Base-by-base conservation (phyloP, 1,139 yeast species). In the Yamadazyma pseudoaaseri region DNA sequence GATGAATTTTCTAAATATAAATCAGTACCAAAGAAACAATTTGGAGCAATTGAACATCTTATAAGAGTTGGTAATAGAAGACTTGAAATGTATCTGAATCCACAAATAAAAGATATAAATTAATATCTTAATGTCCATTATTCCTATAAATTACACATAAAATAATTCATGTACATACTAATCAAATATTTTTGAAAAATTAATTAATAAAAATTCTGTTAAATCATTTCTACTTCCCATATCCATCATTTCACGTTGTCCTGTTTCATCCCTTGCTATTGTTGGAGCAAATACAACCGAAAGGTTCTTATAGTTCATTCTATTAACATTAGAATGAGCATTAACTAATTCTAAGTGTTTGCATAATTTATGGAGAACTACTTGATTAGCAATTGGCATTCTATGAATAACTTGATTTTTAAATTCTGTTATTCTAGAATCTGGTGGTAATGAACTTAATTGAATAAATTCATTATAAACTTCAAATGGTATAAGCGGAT, bases 231-330 rank as follows among this genome's bases (percentile, higher is more conserved):
- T 75, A 39, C 79, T 74, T 16, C 83, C 85, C 87, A 89, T 89
- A 54, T 92, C 98, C 35, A 70, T 53, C 60, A 92, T 79, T 56
- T 94, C 98, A 41, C 84, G 76, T 44, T 85, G 89, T 4, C 96
- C 95, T 16, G 80, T 73, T 41, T 71, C 67, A 47, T 89, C 96
- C 40, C 97, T 70, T 0, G 89, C 85, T 33, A 92, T 65, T 3
- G 97, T 89, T 2, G 99, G 98, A 0, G 97, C 96, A 69, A 92
- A 92, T 12, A 92, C 96, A 32, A 94, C 92, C 1, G 96, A 84
- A 38, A 94, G 60, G 50, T 94, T 89, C 55, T 81, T 79, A 45
- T 76, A 65, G 20, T 77, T 86, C 99, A 92, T 92, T 55, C 86
- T 69, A 50, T 84, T 86, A 26, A 61, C 54, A 12, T 59, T 56